phyloP scores from a whole-genome alignment of 371 early-diverging fungal genomes.

The Umbelopsis sp. region DNA sequence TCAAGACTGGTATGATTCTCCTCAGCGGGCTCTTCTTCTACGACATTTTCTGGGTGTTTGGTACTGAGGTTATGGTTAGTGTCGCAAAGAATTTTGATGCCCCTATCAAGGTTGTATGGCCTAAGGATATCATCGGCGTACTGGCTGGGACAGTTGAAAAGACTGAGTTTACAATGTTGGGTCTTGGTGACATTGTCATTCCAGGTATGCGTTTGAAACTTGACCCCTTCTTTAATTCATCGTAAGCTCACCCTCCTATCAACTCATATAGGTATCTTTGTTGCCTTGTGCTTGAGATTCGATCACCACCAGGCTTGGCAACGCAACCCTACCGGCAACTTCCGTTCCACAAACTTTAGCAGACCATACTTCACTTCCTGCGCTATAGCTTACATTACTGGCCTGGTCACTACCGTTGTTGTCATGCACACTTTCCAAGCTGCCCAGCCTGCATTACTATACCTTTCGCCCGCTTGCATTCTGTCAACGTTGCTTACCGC shows the following conservation, averaged over 20 bases:
- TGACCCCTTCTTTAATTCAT: not conserved
- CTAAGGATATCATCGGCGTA: conserved; percentile 69
- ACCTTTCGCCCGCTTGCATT: conserved; percentile 96
- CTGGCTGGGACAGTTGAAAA: conserved; percentile 42
- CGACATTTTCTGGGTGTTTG: conserved; percentile 99
- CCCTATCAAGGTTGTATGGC: conserved; percentile 95
- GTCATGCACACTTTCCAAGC: conserved; percentile 97
- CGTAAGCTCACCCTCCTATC: not conserved
- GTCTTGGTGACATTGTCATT: conserved; percentile 97
- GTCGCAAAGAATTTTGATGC: conserved; percentile 97
- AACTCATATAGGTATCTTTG: conserved; percentile 75
- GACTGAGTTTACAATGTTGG: conserved; percentile 89
- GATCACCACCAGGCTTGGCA: conserved; percentile 76
- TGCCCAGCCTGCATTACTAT: conserved; percentile 97
- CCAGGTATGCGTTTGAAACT: conserved; percentile 65
- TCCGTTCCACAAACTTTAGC: conserved; percentile 67
- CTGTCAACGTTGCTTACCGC: conserved; percentile 84
- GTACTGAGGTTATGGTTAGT: conserved; percentile 97
- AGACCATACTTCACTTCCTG: conserved; percentile 90
- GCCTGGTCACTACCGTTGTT: conserved; percentile 85
- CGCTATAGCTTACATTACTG: conserved; percentile 81
- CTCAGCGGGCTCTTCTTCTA: conserved; percentile 93
- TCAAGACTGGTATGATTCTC: conserved; percentile 93
- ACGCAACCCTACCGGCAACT: conserved; percentile 50
- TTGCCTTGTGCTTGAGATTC: conserved; percentile 88